Base-by-base conservation (phyloP, 192 early-diverging fungal genomes). In the Dissophora ornata region DNA sequence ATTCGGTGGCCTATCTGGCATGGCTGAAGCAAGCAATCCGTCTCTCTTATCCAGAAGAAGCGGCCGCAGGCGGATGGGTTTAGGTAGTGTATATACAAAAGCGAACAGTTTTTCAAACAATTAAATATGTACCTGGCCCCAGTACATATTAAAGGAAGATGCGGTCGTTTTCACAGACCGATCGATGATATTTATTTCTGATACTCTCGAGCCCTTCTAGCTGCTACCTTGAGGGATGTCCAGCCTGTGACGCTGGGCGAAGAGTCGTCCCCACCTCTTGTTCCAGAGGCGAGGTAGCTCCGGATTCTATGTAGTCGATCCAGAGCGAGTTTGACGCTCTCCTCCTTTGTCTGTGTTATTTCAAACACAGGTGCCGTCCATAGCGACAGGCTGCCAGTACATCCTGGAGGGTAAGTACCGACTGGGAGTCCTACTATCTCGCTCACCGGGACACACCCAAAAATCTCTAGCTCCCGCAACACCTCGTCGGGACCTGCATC, bases 341-440 rank as follows among this genome's bases (percentile, higher is more conserved):
- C 53, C 28, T 58, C 36, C 19, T 52, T 46, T 12, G 77, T 58
- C 1, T 30, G 41, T 2, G 59, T 52, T 24, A 70, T 19, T 22
- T 68, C 67, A 32, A 69, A 79, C 3, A 79, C 22, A 4, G 49
- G 59, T 1, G 60, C 57, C 2, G 45, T 69, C 77, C 77, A 79
- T 61, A 79, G 38, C 12, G 77, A 79, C 7, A 49, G 16, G 4
- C 15, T 46, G 33, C 22, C 44, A 10, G 8, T 49, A 1, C 41
- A 54, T 26, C 15, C 47, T 19, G 49, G 33, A 18, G 42, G 52
- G 26, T 16, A 26, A 18, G 7, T 29, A 3, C 26, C 36, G 3
- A 30, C 13, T 3, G 38, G 15, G 1, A 21, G 38, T 10, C 1
- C 38, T 21, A 56, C 2, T 44, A 63, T 53, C 22, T 29, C 51